Percentiles rank a stretch among this genome's conserved stretches.
Conservation (phyloP, 495 filamentous ascomycete genomes). For the Podospora pseudoanserina region DNA sequence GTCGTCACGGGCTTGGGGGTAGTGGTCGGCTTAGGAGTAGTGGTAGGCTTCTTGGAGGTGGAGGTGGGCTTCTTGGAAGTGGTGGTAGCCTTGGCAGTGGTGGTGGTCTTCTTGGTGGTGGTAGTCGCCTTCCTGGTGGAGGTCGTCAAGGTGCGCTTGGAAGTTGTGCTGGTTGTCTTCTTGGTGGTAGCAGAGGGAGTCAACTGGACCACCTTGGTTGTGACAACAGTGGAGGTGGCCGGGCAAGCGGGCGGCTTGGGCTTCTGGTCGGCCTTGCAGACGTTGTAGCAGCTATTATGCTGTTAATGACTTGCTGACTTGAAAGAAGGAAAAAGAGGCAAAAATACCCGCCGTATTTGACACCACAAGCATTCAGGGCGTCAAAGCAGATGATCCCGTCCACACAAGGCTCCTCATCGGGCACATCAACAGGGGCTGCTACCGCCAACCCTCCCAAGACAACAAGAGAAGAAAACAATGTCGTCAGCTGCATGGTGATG, state of each 20-base stretch:
- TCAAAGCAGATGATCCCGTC: constrained; percentile 25
- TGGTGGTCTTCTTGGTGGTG: constrained; percentile 5
- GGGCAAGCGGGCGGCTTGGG: constrained; percentile 24
- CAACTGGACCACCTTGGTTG: constrained; percentile 1
- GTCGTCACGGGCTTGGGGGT: background rate
- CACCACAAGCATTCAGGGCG: constrained; percentile 23
- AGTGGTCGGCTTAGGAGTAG: constrained; percentile 8
- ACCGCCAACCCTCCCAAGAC: constrained; percentile 11
- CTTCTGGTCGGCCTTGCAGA: constrained; percentile 16
- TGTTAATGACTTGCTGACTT: background rate
- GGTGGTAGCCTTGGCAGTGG: constrained; percentile 1
- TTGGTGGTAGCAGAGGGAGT: background rate
- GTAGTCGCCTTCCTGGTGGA: constrained; percentile 2
- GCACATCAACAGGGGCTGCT: constrained; percentile 12
- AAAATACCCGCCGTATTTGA: constrained; percentile 24
- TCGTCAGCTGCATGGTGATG: constrained; percentile 11
- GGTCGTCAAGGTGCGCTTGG: constrained; percentile 1
- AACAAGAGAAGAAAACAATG: constrained; percentile 17
- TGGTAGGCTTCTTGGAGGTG: constrained; percentile 4
- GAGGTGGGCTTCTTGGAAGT: constrained; percentile 6
- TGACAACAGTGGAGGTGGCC: constrained; percentile 4
- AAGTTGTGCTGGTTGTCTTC: constrained; percentile 5
- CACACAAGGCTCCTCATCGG: constrained; percentile 7
- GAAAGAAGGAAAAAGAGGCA: background rate
- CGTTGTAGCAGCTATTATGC: constrained; percentile 23